Evolutionary conservation across 2,329 filamentous ascomycete genomes (phyloP), one percentile per base, ranked within the genome.

Genomic region (Diaporthe eres): DNA sequence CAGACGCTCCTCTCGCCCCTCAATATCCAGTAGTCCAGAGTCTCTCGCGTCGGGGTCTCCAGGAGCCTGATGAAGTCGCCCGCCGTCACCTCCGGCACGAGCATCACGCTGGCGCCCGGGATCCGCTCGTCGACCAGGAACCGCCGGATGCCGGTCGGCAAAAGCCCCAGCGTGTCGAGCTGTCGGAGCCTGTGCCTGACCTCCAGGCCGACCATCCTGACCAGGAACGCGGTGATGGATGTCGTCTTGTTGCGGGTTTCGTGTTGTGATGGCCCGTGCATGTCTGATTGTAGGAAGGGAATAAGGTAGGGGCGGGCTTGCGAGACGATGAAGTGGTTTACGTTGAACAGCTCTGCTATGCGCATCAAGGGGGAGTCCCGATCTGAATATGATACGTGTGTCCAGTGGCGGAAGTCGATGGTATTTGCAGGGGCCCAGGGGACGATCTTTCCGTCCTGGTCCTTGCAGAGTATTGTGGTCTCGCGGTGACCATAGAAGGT

Each of bases 271-370:
- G 94, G 93, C 6, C 94, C 93, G 83, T 96, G 94, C 86, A 96
- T 92, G 79, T 96, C 94, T 61, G 93, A 94, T 77, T 93, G 92
- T 7, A 97, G 88, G 80, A 98, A 97, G 0, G 96, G 96, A 39
- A 96, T 93, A 22, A 98, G 88, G 83, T 98, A 98, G 0, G 96
- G 96, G 4, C 96, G 90, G 0, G 96, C 95, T 85, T 98, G 96
- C 78, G 94, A 97, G 79, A 98, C 92, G 78, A 98, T 95, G 85
- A 97, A 98, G 86, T 98, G 96, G 82, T 98, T 97, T 72, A 97
- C 94, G 82, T 97, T 97, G 88, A 97, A 97, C 15, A 96, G 90
- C 84, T 96, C 94, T 9, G 93, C 91, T 42, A 97, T 92, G 53
- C 94, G 91, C 72, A 91, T 89, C 1, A 97, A 88, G 2, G 90